Conservation (phyloP, 805 yeast genomes). For the Candida pseudofarinosa region DNA sequence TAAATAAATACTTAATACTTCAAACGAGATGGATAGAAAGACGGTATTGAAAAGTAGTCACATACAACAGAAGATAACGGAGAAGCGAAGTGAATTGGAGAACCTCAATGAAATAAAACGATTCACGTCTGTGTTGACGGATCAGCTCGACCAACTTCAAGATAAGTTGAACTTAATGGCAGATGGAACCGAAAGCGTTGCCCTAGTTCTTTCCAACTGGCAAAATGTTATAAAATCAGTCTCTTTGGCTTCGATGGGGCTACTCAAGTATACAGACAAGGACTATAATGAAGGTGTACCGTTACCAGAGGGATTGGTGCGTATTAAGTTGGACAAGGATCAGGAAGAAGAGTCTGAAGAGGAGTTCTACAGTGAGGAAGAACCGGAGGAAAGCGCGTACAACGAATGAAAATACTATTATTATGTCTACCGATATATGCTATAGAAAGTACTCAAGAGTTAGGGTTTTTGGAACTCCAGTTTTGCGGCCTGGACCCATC, state of each 20-base stretch:
- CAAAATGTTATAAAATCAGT: slow-evolving; percentile 56
- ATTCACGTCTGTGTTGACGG: slow-evolving; percentile 42
- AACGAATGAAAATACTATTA: slow-evolving; percentile 2
- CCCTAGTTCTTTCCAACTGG: slow-evolving; percentile 62
- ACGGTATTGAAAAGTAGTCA: slow-evolving; percentile 1
- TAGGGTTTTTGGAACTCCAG: slow-evolving; percentile 11
- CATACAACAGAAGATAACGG: slow-evolving; percentile 29
- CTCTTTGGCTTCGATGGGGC: slow-evolving; percentile 55
- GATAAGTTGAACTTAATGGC: slow-evolving; percentile 44
- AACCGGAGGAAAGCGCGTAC: slow-evolving; percentile 7
- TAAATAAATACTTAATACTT: background rate
- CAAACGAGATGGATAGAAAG: slow-evolving; percentile 2
- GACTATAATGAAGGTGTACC: slow-evolving; percentile 45
- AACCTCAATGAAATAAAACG: slow-evolving; percentile 44
- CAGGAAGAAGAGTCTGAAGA: slow-evolving; percentile 9
- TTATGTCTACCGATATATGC: no score
- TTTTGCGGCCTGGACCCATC: slow-evolving; percentile 20
- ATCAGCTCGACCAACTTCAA: slow-evolving; percentile 47
- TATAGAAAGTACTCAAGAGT: background rate
- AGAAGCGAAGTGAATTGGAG: slow-evolving; percentile 50
- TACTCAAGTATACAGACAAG: slow-evolving; percentile 38
- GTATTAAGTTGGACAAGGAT: slow-evolving; percentile 50
- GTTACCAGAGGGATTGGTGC: slow-evolving; percentile 62
- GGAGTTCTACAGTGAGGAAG: slow-evolving; percentile 1
- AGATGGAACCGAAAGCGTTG: slow-evolving; percentile 59